Conservation (phyloP, 257 asterid genomes). For the Solanum tarapatanum region DNA sequence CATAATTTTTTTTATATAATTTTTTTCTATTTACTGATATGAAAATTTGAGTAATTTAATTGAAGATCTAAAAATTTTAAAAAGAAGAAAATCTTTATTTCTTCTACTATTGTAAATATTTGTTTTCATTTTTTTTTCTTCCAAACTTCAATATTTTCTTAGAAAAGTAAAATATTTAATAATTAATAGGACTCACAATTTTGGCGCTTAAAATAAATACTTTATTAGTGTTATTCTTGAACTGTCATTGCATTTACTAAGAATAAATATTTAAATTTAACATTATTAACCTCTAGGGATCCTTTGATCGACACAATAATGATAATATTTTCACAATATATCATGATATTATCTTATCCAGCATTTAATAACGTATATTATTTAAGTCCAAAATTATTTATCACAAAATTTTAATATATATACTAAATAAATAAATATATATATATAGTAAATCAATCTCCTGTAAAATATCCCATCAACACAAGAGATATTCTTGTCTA, state of each 20-base stretch:
- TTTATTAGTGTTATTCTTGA: neutral
- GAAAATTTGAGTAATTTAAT: neutral
- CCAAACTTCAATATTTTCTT: too few relatives aligned
- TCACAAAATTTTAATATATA: too few relatives aligned
- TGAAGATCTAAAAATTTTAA: neutral
- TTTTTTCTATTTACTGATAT: too few relatives aligned
- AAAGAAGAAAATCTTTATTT: too few relatives aligned
- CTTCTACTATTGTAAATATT: too few relatives aligned
- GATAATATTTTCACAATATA: neutral
- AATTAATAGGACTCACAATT: too few relatives aligned
- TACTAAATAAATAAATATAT: too few relatives aligned
- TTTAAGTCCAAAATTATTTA: too few relatives aligned
- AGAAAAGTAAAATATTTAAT: too few relatives aligned
- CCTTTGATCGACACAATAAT: neutral
- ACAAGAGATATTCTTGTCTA: neutral
- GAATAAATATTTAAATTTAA: neutral
- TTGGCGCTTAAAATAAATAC: neutral
- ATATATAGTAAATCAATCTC: too few relatives aligned
- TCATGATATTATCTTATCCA: neutral
- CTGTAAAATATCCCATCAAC: neutral
- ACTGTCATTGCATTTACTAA: neutral
- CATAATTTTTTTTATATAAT: neutral
- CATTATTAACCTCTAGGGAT: neutral
- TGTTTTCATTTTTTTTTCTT: too few relatives aligned
- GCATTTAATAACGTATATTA: too few relatives aligned